Evolutionary conservation across 2,329 filamentous ascomycete genomes (phyloP).

Genomic region (Tothia fuscella): DNA sequence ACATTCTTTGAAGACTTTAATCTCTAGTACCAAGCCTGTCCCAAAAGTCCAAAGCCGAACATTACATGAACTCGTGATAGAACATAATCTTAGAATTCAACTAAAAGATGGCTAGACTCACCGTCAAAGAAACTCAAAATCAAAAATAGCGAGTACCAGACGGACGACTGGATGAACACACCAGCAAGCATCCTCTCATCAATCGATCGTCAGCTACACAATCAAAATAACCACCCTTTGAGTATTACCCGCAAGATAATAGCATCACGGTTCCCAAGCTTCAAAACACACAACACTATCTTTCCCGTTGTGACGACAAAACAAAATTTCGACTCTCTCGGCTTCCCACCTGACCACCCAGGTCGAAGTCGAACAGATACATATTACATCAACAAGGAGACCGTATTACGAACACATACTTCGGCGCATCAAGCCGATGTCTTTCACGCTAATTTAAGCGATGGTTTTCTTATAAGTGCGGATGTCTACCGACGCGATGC

Average conservation of each 20-base stretch:
- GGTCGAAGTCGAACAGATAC: constrained; percentile 83
- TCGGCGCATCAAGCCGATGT: constrained; percentile 83
- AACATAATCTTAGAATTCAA: too few species aligned
- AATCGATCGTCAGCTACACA: constrained; percentile 68
- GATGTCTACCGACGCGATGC: constrained; percentile 95
- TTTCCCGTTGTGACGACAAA: constrained; percentile 71
- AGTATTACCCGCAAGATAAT: constrained; percentile 86
- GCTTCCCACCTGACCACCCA: constrained; percentile 78
- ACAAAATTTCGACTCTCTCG: constrained; percentile 95
- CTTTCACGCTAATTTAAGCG: constrained; percentile 58
- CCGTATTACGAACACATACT: constrained; percentile 83
- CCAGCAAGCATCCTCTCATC: constrained; percentile 62
- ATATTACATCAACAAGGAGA: constrained; percentile 82
- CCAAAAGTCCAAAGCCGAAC: too few species aligned
- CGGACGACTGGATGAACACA: constrained; percentile 78
- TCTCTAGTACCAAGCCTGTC: too few species aligned
- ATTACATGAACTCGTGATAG: too few species aligned
- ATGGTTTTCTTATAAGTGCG: constrained; percentile 81
- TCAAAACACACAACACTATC: constrained; percentile 64
- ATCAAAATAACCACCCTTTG: constrained; percentile 82
- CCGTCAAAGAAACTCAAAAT: not conserved
- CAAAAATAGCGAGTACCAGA: constrained; percentile 37
- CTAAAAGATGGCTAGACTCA: too few species aligned
- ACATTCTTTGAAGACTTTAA: too few species aligned
- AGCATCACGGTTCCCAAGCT: constrained; percentile 74